These are phyloP conservation scores for Euphorbia celastroides DNA, from an alignment of 441 rosid genomes.

Conservation along the genomic window DNA sequence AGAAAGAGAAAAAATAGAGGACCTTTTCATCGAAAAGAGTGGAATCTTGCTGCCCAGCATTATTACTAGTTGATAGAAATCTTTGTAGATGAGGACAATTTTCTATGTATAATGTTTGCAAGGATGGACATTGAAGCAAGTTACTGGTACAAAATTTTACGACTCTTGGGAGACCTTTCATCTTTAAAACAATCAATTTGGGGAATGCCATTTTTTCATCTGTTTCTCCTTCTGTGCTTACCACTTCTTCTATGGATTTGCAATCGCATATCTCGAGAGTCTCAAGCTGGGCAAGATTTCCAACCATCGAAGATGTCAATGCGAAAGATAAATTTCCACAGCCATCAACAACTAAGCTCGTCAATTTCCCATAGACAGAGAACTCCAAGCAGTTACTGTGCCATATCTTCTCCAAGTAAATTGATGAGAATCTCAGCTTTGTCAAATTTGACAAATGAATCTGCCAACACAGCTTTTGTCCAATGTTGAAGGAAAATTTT, in stretches of 20 bases:
- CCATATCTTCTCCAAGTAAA: slow-evolving; percentile 4
- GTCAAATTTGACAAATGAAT: no score
- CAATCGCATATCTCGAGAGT: neutral
- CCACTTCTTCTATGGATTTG: slow-evolving; percentile 9
- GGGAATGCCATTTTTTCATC: neutral
- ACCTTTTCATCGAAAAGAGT: slow-evolving; percentile 9
- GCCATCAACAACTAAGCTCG: neutral
- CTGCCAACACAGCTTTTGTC: no score
- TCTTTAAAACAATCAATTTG: neutral
- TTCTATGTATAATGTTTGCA: neutral
- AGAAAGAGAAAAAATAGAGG: neutral
- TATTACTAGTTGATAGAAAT: neutral
- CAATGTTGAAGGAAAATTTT: no score
- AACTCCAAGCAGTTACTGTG: neutral
- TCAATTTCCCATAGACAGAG: neutral
- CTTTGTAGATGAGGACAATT: neutral
- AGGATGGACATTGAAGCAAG: neutral
- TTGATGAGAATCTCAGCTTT: neutral
- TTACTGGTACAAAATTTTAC: slow-evolving; percentile 2
- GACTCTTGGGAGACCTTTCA: neutral
- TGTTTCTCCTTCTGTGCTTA: neutral
- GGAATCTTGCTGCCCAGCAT: no score
- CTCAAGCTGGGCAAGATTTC: slow-evolving; percentile 7
- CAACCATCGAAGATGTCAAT: slow-evolving; percentile 1
- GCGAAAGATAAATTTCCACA: slow-evolving; percentile 5